Conservation (phyloP, 2,329 filamentous ascomycete species). For the Metarhizium brunneum region DNA sequence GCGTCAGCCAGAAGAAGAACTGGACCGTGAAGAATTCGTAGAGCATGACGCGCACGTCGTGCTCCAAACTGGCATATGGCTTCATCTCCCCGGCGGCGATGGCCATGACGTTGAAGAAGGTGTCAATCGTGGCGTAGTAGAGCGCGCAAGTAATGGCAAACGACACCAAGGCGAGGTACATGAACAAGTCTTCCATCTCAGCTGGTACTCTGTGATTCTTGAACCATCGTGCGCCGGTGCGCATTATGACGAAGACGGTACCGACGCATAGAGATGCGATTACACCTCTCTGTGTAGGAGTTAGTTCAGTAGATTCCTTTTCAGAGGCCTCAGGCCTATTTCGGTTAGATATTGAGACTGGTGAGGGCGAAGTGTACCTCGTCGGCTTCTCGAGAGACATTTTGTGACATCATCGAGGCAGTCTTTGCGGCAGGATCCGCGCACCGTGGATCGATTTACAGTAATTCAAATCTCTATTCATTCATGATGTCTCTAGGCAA, state of each 20-base stretch:
- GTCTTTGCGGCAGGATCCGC: background rate
- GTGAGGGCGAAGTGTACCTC: conserved; percentile 1
- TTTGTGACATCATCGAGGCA: conserved; percentile 7
- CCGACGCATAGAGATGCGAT: conserved; percentile 9
- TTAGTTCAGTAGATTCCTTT: background rate
- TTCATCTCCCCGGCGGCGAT: conserved; percentile 3
- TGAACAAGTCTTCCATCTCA: conserved; percentile 11
- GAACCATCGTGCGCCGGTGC: conserved; percentile 10
- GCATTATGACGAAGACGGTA: conserved; percentile 8
- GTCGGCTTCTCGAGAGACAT: conserved; percentile 7
- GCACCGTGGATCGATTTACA: background rate
- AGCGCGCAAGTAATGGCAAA: conserved; percentile 11
- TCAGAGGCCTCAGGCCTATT: background rate
- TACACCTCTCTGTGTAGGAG: conserved; percentile 1
- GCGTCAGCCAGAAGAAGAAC: conserved; percentile 13
- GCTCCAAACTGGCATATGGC: conserved; percentile 4
- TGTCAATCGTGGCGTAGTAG: conserved; percentile 10
- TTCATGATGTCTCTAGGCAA: background rate
- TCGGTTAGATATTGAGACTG: background rate
- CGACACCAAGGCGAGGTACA: conserved; percentile 8
- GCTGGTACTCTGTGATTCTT: conserved; percentile 8
- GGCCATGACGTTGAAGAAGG: conserved; percentile 9
- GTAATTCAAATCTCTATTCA: background rate
- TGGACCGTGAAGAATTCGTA: conserved; percentile 12
- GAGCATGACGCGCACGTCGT: conserved; percentile 10